Evolutionary conservation across 1,139 yeast genomes (phyloP).

Genomic region (Casaregolazyma suthepensis): DNA sequence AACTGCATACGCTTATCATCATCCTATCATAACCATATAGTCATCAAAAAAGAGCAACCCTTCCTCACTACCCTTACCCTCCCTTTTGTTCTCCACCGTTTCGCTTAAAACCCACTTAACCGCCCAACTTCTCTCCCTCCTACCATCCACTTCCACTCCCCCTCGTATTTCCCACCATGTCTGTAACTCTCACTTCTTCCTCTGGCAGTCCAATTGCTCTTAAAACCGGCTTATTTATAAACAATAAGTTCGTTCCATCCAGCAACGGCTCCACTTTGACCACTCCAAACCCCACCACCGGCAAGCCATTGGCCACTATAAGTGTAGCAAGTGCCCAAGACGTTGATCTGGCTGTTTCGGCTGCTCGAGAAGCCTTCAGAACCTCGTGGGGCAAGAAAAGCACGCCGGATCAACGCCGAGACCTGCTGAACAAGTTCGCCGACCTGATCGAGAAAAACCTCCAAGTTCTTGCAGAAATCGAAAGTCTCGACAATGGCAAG

Average conservation of each 20-base stretch:
- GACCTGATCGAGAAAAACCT: conserved; percentile 55
- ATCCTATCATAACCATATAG: no score
- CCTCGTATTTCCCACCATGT: not conserved
- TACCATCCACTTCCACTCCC: no score
- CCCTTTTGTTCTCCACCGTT: not conserved
- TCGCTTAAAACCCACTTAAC: not conserved
- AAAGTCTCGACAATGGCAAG: conserved; percentile 79
- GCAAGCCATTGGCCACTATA: not conserved
- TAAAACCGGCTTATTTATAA: not conserved
- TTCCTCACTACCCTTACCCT: no score
- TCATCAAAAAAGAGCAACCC: no score
- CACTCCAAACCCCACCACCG: not conserved
- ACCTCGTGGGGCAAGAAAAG: conserved; percentile 43
- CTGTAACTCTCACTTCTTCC: not conserved
- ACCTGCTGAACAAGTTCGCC: conserved; percentile 56
- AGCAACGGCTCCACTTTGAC: not conserved
- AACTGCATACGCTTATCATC: no score
- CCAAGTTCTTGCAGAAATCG: conserved; percentile 64
- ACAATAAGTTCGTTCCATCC: not conserved
- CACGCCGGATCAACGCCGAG: conserved; percentile 59
- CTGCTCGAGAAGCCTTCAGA: conserved; percentile 45
- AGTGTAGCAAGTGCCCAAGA: not conserved
- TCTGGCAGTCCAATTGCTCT: not conserved
- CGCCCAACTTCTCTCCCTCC: not conserved
- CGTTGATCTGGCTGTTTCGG: not conserved